Conservation (phyloP, 352 stramenopile species). For the Phytophthora melonis region DNA sequence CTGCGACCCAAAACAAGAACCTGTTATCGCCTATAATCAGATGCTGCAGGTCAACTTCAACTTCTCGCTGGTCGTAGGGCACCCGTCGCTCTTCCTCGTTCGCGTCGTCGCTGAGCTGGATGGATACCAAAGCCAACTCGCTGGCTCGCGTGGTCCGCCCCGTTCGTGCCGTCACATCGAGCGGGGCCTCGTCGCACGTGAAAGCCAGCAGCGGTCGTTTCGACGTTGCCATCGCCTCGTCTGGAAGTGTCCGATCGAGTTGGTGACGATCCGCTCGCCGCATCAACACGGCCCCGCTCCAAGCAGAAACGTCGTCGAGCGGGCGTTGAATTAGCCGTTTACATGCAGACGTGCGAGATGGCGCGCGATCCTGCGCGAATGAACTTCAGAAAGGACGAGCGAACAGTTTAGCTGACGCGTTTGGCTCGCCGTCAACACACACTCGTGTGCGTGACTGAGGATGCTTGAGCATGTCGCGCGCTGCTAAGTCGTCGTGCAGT, state of each 20-base stretch:
- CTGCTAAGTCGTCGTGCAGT: neutral
- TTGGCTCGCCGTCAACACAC: neutral
- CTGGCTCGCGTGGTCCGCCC: slow-evolving; percentile 9
- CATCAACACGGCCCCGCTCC: neutral
- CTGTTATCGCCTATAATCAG: slow-evolving; percentile 12
- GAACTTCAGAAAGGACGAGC: slow-evolving; percentile 9
- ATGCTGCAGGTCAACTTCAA: slow-evolving; percentile 30
- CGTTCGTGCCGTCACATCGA: slow-evolving; percentile 22
- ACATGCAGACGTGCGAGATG: slow-evolving; percentile 6
- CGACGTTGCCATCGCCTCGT: slow-evolving; percentile 24
- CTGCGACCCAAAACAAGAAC: slow-evolving; percentile 14
- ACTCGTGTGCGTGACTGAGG: neutral
- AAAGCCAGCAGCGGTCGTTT: slow-evolving; percentile 24
- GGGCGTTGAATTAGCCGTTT: slow-evolving; percentile 24
- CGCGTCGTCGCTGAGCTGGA: slow-evolving; percentile 9
- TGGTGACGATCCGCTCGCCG: slow-evolving; percentile 6
- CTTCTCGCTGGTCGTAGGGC: slow-evolving; percentile 35
- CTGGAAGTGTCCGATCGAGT: slow-evolving; percentile 13
- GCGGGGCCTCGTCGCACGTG: slow-evolving; percentile 24
- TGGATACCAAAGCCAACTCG: neutral
- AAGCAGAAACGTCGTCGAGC: slow-evolving; percentile 17
- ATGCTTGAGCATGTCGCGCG: slow-evolving; percentile 7
- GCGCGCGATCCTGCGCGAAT: neutral
- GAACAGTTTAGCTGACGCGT: neutral
- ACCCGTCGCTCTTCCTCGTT: neutral